phyloP scores from a whole-genome alignment of 805 yeast species.

The Metschnikowia rubicola region DNA sequence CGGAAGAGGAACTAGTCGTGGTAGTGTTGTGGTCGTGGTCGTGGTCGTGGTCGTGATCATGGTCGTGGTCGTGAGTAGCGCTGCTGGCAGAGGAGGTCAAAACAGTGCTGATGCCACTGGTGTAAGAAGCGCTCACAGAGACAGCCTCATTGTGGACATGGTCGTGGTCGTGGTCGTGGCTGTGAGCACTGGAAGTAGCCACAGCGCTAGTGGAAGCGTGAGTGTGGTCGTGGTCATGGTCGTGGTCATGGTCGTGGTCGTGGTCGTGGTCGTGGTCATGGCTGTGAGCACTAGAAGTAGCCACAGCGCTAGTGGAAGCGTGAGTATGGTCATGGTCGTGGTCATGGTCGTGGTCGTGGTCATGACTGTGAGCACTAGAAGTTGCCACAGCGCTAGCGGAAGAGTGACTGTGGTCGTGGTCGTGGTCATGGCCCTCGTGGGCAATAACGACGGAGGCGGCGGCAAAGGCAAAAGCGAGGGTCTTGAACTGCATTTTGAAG shows the following conservation, averaged over 20 bases:
- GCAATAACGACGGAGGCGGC: neutral
- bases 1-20: neutral
- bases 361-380: neutral
- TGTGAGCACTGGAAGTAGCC: neutral
- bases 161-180: neutral
- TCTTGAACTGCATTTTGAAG: neutral
- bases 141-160: neutral
- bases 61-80: neutral
- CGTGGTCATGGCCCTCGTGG: neutral
- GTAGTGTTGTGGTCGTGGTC: neutral
- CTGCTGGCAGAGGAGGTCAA: neutral
- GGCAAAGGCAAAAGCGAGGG: neutral
- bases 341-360: neutral
- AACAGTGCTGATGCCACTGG: neutral
- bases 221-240: slow-evolving; percentile 1
- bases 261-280: neutral
- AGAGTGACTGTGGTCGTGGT: no score
- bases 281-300: neutral
- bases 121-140: neutral
- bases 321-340: neutral
- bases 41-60: neutral
- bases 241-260: neutral
- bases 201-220: neutral
- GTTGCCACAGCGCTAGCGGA: neutral
- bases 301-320: neutral